Conservation (phyloP, 169 alveolate species). For the Plasmodium blacklocki region DNA sequence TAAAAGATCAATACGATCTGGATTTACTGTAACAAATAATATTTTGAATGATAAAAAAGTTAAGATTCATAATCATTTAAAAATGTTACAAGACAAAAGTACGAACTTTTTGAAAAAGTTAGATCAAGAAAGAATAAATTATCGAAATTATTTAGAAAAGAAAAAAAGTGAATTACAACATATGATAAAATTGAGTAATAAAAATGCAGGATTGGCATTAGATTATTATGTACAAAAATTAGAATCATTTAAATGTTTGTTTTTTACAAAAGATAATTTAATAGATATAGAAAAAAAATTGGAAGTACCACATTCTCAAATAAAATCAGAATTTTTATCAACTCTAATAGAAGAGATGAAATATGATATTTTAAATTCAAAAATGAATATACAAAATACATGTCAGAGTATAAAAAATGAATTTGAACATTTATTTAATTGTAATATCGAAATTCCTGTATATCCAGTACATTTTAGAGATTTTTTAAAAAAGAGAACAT, state of each 20-base stretch:
- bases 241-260: constrained; percentile 66
- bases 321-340: constrained; percentile 53
- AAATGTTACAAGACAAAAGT: constrained; percentile 57
- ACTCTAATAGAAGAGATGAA: constrained; percentile 15
- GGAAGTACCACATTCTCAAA: constrained; percentile 62
- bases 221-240: constrained; percentile 63
- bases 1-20: constrained; percentile 48
- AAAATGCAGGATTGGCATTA: constrained; percentile 66
- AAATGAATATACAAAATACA: constrained; percentile 13
- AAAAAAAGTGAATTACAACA: constrained; percentile 68
- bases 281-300: constrained; percentile 58
- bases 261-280: constrained; percentile 65
- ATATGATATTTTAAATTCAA: constrained; percentile 20
- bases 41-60: constrained; percentile 30
- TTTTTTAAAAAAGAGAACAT: constrained; percentile 43
- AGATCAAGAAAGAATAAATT: constrained; percentile 68
- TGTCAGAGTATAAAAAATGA: constrained; percentile 31
- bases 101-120: constrained; percentile 38
- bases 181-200: constrained; percentile 63
- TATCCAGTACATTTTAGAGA: constrained; percentile 61
- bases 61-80: constrained; percentile 32
- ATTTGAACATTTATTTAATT: constrained; percentile 39
- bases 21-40: constrained; percentile 48
- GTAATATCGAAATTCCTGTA: constrained; percentile 35
- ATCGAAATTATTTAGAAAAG: constrained; percentile 49